Percentiles rank a stretch among this genome's conserved stretches.
phyloP scores from a whole-genome alignment of 2,329 filamentous ascomycete genomes.

The Hirsutella thompsonii region DNA sequence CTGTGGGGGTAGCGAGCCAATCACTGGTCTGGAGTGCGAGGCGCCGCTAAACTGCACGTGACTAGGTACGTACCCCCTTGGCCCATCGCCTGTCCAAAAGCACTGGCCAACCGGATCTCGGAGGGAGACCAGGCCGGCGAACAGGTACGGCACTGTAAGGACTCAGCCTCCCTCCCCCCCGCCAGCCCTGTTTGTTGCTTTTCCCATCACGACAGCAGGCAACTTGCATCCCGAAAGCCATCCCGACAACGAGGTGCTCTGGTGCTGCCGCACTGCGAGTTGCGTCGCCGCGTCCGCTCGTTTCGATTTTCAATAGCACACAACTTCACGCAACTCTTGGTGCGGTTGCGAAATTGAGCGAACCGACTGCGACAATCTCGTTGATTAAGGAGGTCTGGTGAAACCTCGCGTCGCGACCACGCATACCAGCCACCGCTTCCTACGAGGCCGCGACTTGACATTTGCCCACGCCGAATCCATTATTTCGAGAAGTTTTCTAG shows the following conservation, averaged over 20 bases:
- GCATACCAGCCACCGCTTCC: background rate
- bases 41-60: slow-evolving; percentile 4
- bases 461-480: background rate
- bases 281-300: too few species aligned
- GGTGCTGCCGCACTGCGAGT: slow-evolving; percentile 7
- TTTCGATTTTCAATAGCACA: slow-evolving; percentile 1
- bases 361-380: background rate
- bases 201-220: background rate
- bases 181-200: slow-evolving; percentile 2
- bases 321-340: too few species aligned
- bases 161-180: slow-evolving; percentile 1
- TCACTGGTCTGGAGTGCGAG: slow-evolving; percentile 9
- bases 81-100: background rate
- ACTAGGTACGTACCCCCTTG: slow-evolving; percentile 9
- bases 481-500: background rate
- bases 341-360: background rate
- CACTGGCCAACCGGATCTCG: too few species aligned
- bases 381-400: slow-evolving; percentile 7
- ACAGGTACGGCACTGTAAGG: background rate
- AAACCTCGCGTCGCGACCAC: slow-evolving; percentile 4
- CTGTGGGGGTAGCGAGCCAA: slow-evolving; percentile 23
- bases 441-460: background rate
- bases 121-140: background rate
- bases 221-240: slow-evolving; percentile 8
- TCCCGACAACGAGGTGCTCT: slow-evolving; percentile 5